Percentiles rank a stretch among this genome's conserved stretches.
These are phyloP conservation scores for Lactarius hatsudake DNA, from an alignment of 768 basidiomycete species.

Conservation along the genomic window DNA sequence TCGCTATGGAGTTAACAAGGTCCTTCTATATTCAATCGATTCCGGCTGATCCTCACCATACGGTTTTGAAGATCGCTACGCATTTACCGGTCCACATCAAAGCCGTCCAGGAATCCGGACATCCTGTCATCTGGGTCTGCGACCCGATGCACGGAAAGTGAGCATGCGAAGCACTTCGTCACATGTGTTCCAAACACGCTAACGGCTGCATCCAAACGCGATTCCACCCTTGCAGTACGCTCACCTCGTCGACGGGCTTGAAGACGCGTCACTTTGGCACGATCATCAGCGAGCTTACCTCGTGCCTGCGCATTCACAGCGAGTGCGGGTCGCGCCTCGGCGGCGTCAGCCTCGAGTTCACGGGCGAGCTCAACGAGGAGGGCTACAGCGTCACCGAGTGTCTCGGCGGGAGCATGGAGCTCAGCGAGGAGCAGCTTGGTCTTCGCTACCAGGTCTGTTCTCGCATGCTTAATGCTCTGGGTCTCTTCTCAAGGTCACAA, in stretches of 20 bases:
- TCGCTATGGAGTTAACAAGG: conserved; percentile 89
- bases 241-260: conserved; percentile 72
- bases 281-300: conserved; percentile 83
- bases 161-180: conserved; percentile 33
- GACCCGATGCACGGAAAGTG: conserved; percentile 99
- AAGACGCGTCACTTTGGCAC: conserved; percentile 90
- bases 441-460: conserved; percentile 76
- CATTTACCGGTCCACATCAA: conserved; percentile 78
- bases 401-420: conserved; percentile 93
- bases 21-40: conserved; percentile 30
- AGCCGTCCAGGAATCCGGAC: conserved; percentile 73
- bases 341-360: conserved; percentile 87
- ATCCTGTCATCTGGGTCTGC: conserved; percentile 92
- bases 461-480: background rate
- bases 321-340: conserved; percentile 71
- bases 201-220: background rate
- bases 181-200: background rate
- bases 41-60: background rate
- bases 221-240: conserved; percentile 52
- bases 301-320: conserved; percentile 78
- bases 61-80: conserved; percentile 55
- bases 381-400: conserved; percentile 82
- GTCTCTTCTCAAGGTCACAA: background rate
- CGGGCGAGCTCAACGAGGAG: conserved; percentile 78
- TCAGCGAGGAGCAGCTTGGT: conserved; percentile 85